Conservation (phyloP, 208 protist genomes). For the Crithidia brevicula region DNA sequence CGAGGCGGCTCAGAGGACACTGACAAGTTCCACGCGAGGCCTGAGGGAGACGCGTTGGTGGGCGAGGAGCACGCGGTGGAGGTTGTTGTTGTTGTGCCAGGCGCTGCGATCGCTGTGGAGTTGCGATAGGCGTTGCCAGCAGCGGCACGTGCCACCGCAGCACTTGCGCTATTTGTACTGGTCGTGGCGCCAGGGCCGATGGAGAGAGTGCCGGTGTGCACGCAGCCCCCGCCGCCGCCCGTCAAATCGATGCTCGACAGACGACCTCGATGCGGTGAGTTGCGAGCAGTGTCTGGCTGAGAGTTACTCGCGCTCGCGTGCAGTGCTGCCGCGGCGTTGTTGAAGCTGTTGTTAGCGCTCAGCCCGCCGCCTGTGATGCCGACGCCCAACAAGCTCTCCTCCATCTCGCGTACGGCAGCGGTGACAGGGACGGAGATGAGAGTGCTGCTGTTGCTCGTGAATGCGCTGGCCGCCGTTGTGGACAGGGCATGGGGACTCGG, state of each 20-base stretch:
- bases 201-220: background rate
- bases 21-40: background rate
- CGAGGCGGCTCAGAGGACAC: background rate
- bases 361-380: conserved; percentile 1
- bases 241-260: conserved; percentile 1
- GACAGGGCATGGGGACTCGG: too few relatives aligned
- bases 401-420: conserved; percentile 6
- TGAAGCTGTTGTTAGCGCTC: conserved; percentile 6
- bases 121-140: background rate
- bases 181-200: background rate
- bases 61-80: background rate
- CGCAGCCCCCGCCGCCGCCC: background rate
- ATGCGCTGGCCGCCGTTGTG: too few relatives aligned
- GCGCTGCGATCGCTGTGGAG: too few relatives aligned
- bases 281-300: background rate
- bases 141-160: too few relatives aligned
- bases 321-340: background rate
- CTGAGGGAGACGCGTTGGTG: background rate
- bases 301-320: background rate
- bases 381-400: conserved; percentile 1
- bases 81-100: too few relatives aligned
- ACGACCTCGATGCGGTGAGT: background rate
- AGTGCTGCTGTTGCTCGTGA: background rate
- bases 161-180: too few relatives aligned
- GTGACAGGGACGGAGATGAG: background rate